Percentiles rank a stretch among this genome's conserved stretches.
Evolutionary conservation across 2,329 filamentous ascomycete genomes (phyloP).

Genomic region (Ascochyta fabae): DNA sequence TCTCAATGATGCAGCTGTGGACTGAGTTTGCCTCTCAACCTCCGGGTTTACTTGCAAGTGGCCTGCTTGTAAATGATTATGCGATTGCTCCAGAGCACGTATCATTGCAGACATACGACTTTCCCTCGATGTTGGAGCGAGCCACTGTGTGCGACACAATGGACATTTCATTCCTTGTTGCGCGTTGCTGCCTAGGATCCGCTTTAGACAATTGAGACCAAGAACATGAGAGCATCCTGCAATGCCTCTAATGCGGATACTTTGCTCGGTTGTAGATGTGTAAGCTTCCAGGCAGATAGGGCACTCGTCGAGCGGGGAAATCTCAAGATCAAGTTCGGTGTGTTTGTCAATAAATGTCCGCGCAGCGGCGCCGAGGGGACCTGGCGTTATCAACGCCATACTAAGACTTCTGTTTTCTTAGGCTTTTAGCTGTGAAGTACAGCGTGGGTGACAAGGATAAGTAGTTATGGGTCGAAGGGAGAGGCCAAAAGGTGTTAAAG

Average conservation of each 20-base stretch:
- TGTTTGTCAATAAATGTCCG: constrained; percentile 5
- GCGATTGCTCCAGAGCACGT: neutral
- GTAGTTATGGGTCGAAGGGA: neutral
- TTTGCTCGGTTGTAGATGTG: constrained; percentile 4
- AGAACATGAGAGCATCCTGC: constrained; percentile 25
- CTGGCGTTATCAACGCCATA: neutral
- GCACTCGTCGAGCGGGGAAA: constrained; percentile 18
- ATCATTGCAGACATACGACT: neutral
- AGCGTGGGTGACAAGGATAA: neutral
- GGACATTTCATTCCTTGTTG: constrained; percentile 26
- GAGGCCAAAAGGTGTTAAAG: neutral
- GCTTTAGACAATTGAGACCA: constrained; percentile 20
- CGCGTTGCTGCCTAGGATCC: constrained; percentile 14
- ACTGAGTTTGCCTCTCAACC: neutral
- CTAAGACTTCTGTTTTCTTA: neutral
- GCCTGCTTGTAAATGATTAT: neutral
- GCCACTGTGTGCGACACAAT: constrained; percentile 33
- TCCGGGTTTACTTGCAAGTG: neutral
- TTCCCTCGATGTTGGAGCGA: neutral
- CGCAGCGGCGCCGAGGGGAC: neutral
- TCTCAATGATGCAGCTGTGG: neutral
- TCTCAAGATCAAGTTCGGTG: neutral
- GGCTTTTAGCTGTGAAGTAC: neutral
- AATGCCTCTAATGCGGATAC: constrained; percentile 21
- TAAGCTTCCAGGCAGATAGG: constrained; percentile 31